Percentiles rank a stretch among this genome's conserved stretches.
Conservation (phyloP, 1,284 basidiomycete species). For the Fomes fomentarius region DNA sequence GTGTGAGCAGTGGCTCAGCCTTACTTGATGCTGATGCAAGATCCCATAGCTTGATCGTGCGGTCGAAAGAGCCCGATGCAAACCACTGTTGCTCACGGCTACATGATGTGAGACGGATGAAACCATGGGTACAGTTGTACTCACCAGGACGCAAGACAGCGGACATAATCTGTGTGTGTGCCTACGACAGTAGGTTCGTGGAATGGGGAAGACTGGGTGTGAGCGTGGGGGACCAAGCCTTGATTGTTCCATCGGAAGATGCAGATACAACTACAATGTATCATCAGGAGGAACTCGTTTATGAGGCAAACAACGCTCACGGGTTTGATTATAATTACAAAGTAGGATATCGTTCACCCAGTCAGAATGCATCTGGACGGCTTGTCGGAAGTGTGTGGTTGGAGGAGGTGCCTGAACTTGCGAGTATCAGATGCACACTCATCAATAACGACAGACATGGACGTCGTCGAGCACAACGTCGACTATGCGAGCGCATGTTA, state of each 20-base stretch:
- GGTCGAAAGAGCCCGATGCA: conserved; percentile 94
- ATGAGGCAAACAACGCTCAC: conserved; percentile 41
- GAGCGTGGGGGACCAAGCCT: conserved; percentile 92
- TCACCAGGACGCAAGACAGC: conserved; percentile 80
- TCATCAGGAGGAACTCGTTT: not conserved
- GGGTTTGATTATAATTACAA: conserved; percentile 91
- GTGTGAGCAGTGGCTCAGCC: conserved; percentile 55
- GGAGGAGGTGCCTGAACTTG: conserved; percentile 19
- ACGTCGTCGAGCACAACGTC: too few species aligned
- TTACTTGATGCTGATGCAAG: conserved; percentile 44
- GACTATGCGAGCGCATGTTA: too few species aligned
- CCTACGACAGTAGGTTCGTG: conserved; percentile 75
- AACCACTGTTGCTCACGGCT: conserved; percentile 83
- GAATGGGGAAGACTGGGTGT: conserved; percentile 33
- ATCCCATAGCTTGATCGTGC: conserved; percentile 95
- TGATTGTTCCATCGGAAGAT: conserved; percentile 94
- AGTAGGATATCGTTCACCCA: conserved; percentile 97
- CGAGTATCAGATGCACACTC: not conserved
- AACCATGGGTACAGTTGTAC: conserved; percentile 21
- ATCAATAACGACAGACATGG: too few species aligned
- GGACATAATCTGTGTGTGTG: conserved; percentile 91
- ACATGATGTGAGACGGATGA: conserved; percentile 24
- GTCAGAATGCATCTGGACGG: conserved; percentile 86
- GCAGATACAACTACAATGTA: conserved; percentile 79
- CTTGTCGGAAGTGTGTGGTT: conserved; percentile 70